Percentiles rank a stretch among this genome's conserved stretches.
Conservation (phyloP, 2,329 filamentous ascomycete genomes). For the Arthroderma sp. region DNA sequence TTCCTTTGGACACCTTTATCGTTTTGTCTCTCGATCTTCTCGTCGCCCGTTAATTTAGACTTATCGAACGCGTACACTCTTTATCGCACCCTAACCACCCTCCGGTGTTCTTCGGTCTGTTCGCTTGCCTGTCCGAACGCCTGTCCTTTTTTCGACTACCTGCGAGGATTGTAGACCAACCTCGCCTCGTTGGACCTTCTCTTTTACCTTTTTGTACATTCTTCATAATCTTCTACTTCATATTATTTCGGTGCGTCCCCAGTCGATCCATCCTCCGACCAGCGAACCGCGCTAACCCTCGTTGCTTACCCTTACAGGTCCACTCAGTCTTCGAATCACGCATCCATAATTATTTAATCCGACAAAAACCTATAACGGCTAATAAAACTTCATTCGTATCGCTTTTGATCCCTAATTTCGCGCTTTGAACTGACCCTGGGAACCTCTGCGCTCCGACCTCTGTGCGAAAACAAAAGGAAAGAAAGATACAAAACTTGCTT, state of each 20-base stretch:
- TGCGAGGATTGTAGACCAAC: background rate
- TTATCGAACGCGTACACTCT: background rate
- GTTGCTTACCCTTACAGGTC: no score
- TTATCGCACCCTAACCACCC: background rate
- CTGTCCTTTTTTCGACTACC: background rate
- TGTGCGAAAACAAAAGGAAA: conserved; percentile 10
- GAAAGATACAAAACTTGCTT: conserved; percentile 15
- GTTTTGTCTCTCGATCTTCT: conserved; percentile 1
- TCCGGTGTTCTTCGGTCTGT: background rate
- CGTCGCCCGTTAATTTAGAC: background rate
- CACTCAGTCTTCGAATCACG: no score
- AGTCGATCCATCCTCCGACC: no score
- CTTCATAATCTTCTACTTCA: background rate
- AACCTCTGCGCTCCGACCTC: background rate
- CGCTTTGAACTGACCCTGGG: background rate
- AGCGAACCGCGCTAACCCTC: no score
- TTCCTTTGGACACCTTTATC: background rate
- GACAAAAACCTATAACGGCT: background rate
- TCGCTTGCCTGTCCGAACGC: background rate
- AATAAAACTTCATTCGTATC: background rate
- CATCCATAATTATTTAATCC: no score
- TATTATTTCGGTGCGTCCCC: background rate
- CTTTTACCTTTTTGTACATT: conserved; percentile 12
- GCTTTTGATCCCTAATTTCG: background rate
- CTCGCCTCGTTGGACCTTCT: conserved; percentile 4